Evolutionary conservation across 495 filamentous ascomycete species (phyloP).

Genomic region (Lophium mytilinum): DNA sequence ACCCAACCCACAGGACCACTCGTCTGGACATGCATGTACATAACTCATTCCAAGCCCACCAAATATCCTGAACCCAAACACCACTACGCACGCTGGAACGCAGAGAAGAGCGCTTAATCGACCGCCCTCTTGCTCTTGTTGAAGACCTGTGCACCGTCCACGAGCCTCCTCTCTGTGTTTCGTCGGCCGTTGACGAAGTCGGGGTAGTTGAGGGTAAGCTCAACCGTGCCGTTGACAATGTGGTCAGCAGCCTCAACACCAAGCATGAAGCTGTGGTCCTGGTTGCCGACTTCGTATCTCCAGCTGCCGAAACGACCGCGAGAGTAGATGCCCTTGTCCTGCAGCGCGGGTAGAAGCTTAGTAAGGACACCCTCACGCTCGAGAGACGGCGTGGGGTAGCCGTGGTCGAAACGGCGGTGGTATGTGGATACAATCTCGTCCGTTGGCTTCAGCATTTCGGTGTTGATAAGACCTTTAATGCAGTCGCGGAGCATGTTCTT

Average conservation of each 20-base stretch:
- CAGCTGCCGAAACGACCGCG: constrained; percentile 97
- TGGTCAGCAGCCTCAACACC: constrained; percentile 95
- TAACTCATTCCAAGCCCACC: too few relatives aligned
- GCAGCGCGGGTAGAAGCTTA: constrained; percentile 84
- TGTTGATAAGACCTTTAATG: constrained; percentile 96
- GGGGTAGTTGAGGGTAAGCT: constrained; percentile 96
- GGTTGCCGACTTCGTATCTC: constrained; percentile 92
- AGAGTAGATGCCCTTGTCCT: constrained; percentile 85
- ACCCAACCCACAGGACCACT: too few relatives aligned
- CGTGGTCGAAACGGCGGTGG: constrained; percentile 97
- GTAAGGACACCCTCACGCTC: constrained; percentile 94
- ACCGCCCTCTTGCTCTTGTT: constrained; percentile 29
- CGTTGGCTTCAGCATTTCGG: constrained; percentile 77
- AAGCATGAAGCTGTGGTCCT: constrained; percentile 98
- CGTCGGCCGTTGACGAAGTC: constrained; percentile 92
- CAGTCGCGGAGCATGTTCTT: constrained; percentile 76
- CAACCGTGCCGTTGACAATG: constrained; percentile 88
- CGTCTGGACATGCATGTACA: too few relatives aligned
- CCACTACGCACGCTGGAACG: background rate
- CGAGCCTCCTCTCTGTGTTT: constrained; percentile 81
- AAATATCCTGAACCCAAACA: background rate
- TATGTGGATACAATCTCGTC: constrained; percentile 99
- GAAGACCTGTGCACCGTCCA: constrained; percentile 65
- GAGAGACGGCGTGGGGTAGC: constrained; percentile 90
- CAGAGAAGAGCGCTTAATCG: background rate